Evolutionary conservation across 208 protist species (phyloP), one percentile per base, ranked within the genome.

Genomic region (Leptomonas pyrrhocoris): DNA sequence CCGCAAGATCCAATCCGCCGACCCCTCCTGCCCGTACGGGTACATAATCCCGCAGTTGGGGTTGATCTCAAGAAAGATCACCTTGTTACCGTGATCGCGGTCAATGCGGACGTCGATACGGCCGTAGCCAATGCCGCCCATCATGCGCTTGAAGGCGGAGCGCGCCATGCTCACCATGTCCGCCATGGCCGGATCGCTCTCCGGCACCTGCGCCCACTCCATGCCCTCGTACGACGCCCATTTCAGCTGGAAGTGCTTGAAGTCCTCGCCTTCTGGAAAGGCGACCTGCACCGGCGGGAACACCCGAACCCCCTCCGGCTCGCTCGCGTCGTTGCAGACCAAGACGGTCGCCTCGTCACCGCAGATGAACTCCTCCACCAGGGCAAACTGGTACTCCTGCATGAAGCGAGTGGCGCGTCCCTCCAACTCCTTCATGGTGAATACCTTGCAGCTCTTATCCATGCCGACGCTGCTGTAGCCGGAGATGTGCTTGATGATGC

Each of bases 41-140:
- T 97, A 97, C 86, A 95, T 94, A 54, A 97, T 90, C 45, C 92
- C 92, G 65, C 92, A 97, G 76, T 97, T 97, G 12, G 92, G 89
- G 69, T 97, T 97, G 66, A 97, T 95, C 58, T 97, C 89, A 12
- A 97, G 83, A 73, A 97, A 97, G 6, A 90, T 73, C 43, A 94
- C 92, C 3, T 69, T 69, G 34, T 85, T 68, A 31, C 71, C 72
- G 19, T 68, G 49, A 15, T 58, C 38, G 36, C 90, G 85, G 63
- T 94, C 72, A 49, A 97, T 94, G 48, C 92, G 89, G 30, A 97
- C 80, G 73, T 97, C 92, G 43, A 92, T 80, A 43, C 90, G 85
- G 55, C 92, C 92, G 76, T 95, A 97, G 42, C 90, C 89, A 25
- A 97, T 80, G 53, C 88, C 88, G 46, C 89, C 92, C 92, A 96